Percentiles rank a stretch among this genome's conserved stretches.
phyloP scores from a whole-genome alignment of 805 yeast species.

The Saccharomycopsis babjevae region DNA sequence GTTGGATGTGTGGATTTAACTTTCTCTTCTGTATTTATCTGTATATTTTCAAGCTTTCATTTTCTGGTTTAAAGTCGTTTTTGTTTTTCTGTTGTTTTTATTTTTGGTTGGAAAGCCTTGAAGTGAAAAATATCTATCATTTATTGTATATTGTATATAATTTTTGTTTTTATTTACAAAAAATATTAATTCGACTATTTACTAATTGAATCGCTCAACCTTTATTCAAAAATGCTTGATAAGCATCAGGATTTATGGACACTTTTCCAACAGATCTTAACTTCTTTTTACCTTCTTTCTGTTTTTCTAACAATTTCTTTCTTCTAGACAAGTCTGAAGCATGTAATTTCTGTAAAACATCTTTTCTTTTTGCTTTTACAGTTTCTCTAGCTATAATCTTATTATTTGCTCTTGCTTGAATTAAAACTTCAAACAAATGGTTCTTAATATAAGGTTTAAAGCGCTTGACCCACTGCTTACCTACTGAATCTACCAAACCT shows the following conservation, averaged over 20 bases:
- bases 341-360: slow-evolving; percentile 86
- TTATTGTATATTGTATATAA: background rate
- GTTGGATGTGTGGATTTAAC: slow-evolving; percentile 28
- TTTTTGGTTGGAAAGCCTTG: background rate
- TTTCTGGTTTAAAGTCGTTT: no score
- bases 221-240: slow-evolving; percentile 59
- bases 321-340: slow-evolving; percentile 89
- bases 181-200: background rate
- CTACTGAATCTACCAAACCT: slow-evolving; percentile 61
- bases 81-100: background rate
- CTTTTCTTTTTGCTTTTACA: slow-evolving; percentile 85
- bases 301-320: slow-evolving; percentile 77
- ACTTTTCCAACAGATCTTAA: slow-evolving; percentile 76
- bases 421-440: slow-evolving; percentile 85
- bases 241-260: slow-evolving; percentile 72
- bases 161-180: background rate
- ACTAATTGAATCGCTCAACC: background rate
- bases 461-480: slow-evolving; percentile 72
- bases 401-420: slow-evolving; percentile 78
- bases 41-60: background rate
- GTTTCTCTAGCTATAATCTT: slow-evolving; percentile 86
- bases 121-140: background rate
- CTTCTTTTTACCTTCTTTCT: slow-evolving; percentile 86
- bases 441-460: slow-evolving; percentile 71
- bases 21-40: background rate